Base-by-base conservation (phyloP, 2,329 filamentous ascomycete genomes). In the Cercospora janseana region DNA sequence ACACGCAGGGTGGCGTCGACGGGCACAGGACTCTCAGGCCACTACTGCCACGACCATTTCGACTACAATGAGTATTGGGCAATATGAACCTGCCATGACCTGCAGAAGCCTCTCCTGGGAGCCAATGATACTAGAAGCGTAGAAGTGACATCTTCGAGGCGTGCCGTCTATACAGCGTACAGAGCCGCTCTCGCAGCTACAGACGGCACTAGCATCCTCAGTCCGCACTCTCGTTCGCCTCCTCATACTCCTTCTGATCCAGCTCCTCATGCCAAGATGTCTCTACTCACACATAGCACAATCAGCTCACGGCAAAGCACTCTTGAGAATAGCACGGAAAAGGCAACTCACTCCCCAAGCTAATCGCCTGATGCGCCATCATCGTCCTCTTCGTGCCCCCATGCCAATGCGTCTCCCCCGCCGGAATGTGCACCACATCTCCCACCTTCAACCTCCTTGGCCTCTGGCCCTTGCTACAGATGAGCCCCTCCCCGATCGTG, bases 371-470 rank as follows among this genome's bases (percentile, higher is more conserved):
- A 62, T 75, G 72, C 40, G 66, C 64, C 72, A 75, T 70, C 46
- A 67, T 58, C 38, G 66, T 72, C 6, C 59, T 63, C 12, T 68
- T 67, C 31, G 70, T 72, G 2, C 69, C 72, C 3, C 72, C 72
- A 57, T 75, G 72, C 72, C 73, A 75, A 55, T 75, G 73, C 35
- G 62, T 69, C 34, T 71, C 73, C 2, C 71, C 70, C 0, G 69
- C 60, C 6, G 69, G 66, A 18, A 65, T 63, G 65, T 70, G 71
- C 16, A 74, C 63, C 0, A 72, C 61, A 60, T 75, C 73, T 0
- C 73, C 73, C 0, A 67, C 67, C 38, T 65, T 62, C 46, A 75
- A 57, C 12, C 63, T 56, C 44, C 62, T 55, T 3, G 71, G 69
- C 41, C 61, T 58, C 16, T 65, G 64, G 1, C 71, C 72, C 28